Evolutionary conservation across 1,284 basidiomycete species (phyloP).

Genomic region (Trichosporon sp.): DNA sequence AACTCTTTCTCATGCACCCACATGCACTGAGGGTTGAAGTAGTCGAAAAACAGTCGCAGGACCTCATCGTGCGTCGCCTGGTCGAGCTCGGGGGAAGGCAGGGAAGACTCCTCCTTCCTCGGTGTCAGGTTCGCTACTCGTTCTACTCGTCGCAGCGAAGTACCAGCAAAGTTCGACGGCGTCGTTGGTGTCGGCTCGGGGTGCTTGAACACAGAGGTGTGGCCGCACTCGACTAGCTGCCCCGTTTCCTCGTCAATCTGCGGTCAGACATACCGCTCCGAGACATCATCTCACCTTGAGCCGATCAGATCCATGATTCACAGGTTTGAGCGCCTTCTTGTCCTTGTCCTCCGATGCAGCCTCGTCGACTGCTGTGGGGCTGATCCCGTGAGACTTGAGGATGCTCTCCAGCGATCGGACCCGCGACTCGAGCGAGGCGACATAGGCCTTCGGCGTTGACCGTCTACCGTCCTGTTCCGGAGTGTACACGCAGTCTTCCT

Average conservation of each 20-base stretch:
- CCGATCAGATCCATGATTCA: slow-evolving; percentile 7
- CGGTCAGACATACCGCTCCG: not conserved
- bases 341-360: slow-evolving; percentile 2
- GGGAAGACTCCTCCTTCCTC: slow-evolving; percentile 1
- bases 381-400: slow-evolving; percentile 11
- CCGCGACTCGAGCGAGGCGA: slow-evolving; percentile 17
- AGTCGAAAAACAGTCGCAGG: slow-evolving; percentile 23
- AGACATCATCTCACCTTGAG: slow-evolving; percentile 10
- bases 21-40: slow-evolving; percentile 26
- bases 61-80: slow-evolving; percentile 19
- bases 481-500: slow-evolving; percentile 22
- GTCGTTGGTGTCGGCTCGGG: not conserved
- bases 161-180: not conserved
- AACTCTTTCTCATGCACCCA: slow-evolving; percentile 26
- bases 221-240: slow-evolving; percentile 19
- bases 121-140: not conserved
- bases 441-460: slow-evolving; percentile 20
- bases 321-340: slow-evolving; percentile 1
- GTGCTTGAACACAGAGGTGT: slow-evolving; percentile 18
- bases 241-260: slow-evolving; percentile 21
- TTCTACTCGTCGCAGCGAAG: not conserved
- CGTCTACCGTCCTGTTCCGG: slow-evolving; percentile 20
- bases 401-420: slow-evolving; percentile 17
- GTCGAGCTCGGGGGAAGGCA: slow-evolving; percentile 17
- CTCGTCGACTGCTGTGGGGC: not conserved